Conservation (phyloP, 2,329 filamentous ascomycete species). For the Simplicillium sp. region DNA sequence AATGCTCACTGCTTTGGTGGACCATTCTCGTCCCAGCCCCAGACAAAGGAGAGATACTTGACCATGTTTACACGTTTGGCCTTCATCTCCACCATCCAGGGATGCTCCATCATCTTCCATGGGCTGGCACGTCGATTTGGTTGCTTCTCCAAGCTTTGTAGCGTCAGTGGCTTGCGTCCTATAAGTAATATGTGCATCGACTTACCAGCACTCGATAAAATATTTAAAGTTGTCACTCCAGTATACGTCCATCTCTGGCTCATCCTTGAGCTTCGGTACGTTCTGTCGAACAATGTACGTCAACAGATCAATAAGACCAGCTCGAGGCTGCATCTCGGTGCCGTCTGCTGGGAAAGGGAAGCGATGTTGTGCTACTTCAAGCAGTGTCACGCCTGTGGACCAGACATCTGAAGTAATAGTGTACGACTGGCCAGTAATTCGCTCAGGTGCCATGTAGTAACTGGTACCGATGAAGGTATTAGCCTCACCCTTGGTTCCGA, state of each 20-base stretch:
- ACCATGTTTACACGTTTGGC: conserved; percentile 96
- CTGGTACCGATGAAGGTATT: conserved; percentile 98
- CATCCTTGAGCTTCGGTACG: conserved; percentile 92
- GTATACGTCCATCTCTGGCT: conserved; percentile 77
- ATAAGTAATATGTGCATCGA: conserved; percentile 15
- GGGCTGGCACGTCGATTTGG: conserved; percentile 78
- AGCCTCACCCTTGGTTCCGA: conserved; percentile 95
- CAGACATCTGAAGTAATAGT: conserved; percentile 98
- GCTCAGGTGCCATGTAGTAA: conserved; percentile 98
- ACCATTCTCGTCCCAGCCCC: conserved; percentile 74
- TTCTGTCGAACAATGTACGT: conserved; percentile 96
- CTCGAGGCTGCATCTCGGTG: conserved; percentile 87
- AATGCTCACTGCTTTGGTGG: too few species aligned
- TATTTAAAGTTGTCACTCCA: conserved; percentile 99
- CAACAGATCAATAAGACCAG: conserved; percentile 85
- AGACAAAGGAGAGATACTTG: conserved; percentile 86
- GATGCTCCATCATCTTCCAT: conserved; percentile 98
- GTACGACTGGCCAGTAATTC: conserved; percentile 94
- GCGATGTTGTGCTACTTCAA: conserved; percentile 98
- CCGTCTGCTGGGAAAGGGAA: conserved; percentile 98
- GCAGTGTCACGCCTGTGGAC: conserved; percentile 90
- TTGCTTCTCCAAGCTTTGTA: conserved; percentile 80
- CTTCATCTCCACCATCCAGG: conserved; percentile 97
- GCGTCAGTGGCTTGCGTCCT: conserved; percentile 12
- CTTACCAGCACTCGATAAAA: conserved; percentile 98